A percentile compares a stretch with the other conserved stretches of the same genome.
Evolutionary conservation across 1,284 basidiomycete genomes (phyloP).

Genomic region (Melampsora larici-populina): DNA sequence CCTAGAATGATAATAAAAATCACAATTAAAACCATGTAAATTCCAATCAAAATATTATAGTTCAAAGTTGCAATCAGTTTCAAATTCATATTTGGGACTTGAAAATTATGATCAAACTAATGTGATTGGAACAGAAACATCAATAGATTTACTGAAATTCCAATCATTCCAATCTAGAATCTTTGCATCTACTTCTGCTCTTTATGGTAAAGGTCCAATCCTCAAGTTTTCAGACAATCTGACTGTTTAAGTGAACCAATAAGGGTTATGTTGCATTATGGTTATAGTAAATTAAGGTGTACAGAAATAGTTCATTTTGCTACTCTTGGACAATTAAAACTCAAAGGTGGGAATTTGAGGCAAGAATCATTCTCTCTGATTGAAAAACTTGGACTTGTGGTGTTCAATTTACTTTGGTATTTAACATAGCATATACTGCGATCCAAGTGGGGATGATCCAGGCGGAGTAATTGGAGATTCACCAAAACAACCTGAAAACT

Average conservation of each 20-base stretch:
- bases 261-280: slow-evolving; percentile 25
- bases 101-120: slow-evolving; percentile 33
- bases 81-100: slow-evolving; percentile 19
- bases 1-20: too few relatives aligned
- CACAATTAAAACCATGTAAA: too few relatives aligned
- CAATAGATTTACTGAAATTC: slow-evolving; percentile 22
- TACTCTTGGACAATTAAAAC: background rate
- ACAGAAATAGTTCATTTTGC: slow-evolving; percentile 28
- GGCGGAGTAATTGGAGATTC: slow-evolving; percentile 48
- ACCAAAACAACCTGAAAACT: slow-evolving; percentile 46
- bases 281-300: slow-evolving; percentile 38
- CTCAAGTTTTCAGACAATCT: background rate
- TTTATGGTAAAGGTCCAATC: slow-evolving; percentile 19
- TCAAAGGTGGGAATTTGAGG: background rate
- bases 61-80: slow-evolving; percentile 17
- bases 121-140: slow-evolving; percentile 24
- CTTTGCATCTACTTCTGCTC: slow-evolving; percentile 36
- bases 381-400: too few relatives aligned
- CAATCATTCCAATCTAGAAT: slow-evolving; percentile 9
- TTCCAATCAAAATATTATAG: background rate
- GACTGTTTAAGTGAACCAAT: background rate
- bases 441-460: slow-evolving; percentile 48
- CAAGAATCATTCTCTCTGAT: background rate
- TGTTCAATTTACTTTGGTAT: too few relatives aligned
- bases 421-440: slow-evolving; percentile 47